Conservation (phyloP, 106 monocot genomes). For the Allium cepa region DNA sequence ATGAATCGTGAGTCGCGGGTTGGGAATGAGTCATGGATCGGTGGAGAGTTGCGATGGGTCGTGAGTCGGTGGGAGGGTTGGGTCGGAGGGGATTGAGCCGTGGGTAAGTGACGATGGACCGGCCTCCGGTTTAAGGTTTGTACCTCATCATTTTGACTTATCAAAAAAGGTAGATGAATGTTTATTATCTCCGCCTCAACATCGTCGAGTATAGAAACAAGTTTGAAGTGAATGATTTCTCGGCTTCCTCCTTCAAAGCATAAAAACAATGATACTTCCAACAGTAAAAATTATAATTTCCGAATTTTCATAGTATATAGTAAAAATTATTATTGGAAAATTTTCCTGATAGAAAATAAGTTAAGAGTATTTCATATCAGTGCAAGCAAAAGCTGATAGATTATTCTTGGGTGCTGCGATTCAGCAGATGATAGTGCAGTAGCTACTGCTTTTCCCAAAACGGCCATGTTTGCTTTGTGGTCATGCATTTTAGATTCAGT, state of each 20-base stretch:
- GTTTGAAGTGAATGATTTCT: constrained; percentile 83
- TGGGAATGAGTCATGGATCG: too few relatives aligned
- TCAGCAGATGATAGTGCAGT: constrained; percentile 82
- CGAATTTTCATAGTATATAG: too few relatives aligned
- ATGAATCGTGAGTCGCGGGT: too few relatives aligned
- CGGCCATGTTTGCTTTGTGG: constrained; percentile 85
- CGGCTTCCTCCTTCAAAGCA: constrained; percentile 69
- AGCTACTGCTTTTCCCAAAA: constrained; percentile 98
- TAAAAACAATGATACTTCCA: too few relatives aligned
- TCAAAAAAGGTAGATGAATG: constrained; percentile 2
- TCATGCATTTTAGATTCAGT: constrained; percentile 89
- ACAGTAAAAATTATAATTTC: too few relatives aligned
- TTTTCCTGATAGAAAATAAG: too few relatives aligned
- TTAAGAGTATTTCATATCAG: constrained; percentile 45
- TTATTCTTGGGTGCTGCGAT: constrained; percentile 85
- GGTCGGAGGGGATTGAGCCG: too few relatives aligned
- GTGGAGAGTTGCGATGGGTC: too few relatives aligned
- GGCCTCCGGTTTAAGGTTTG: too few relatives aligned
- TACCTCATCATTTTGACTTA: too few relatives aligned
- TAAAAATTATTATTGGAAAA: neutral
- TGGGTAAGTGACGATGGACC: too few relatives aligned
- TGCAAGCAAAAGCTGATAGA: constrained; percentile 66
- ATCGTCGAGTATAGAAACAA: constrained; percentile 87
- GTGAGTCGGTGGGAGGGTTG: too few relatives aligned
- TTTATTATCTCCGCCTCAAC: constrained; percentile 78